phyloP scores from a whole-genome alignment of 768 basidiomycete species.

The Cystofilobasidium capitatum region DNA sequence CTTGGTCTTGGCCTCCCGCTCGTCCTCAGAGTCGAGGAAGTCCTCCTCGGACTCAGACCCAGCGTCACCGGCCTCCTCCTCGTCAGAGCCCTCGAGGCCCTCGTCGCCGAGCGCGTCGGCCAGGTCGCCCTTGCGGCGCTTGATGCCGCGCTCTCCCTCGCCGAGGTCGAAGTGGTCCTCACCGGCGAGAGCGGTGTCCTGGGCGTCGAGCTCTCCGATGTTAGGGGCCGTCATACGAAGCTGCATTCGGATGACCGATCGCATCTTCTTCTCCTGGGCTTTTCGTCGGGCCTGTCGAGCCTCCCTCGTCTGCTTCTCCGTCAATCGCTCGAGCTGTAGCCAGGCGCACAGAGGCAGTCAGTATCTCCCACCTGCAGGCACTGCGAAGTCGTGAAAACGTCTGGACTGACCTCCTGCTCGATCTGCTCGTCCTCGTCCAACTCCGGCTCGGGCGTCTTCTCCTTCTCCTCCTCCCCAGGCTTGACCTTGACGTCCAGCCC shows the following conservation, averaged over 20 bases:
- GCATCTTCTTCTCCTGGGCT: slow-evolving; percentile 76
- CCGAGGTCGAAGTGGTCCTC: slow-evolving; percentile 84
- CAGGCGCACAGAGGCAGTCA: background rate
- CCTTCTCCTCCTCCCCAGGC: slow-evolving; percentile 62
- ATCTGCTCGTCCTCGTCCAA: slow-evolving; percentile 84
- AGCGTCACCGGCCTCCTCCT: slow-evolving; percentile 41
- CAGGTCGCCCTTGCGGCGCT: slow-evolving; percentile 40
- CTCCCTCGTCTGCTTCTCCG: slow-evolving; percentile 62
- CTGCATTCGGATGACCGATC: slow-evolving; percentile 88
- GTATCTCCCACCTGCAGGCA: background rate
- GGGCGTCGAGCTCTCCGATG: slow-evolving; percentile 82
- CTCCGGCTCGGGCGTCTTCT: slow-evolving; percentile 47
- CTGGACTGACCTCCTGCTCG: slow-evolving; percentile 61
- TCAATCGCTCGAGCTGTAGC: slow-evolving; percentile 67
- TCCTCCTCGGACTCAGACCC: slow-evolving; percentile 41
- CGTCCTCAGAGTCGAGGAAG: slow-evolving; percentile 48
- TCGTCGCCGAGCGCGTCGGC: slow-evolving; percentile 44
- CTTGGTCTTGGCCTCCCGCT: slow-evolving; percentile 52
- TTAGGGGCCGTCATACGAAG: slow-evolving; percentile 95
- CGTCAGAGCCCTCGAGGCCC: slow-evolving; percentile 32
- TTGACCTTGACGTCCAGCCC: slow-evolving; percentile 75
- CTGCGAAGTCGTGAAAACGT: background rate
- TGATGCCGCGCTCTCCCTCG: slow-evolving; percentile 49
- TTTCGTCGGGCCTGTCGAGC: slow-evolving; percentile 43
- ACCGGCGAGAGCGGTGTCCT: slow-evolving; percentile 58